Base-by-base conservation (phyloP, 768 basidiomycete species). In the Lactifluus volemus region DNA sequence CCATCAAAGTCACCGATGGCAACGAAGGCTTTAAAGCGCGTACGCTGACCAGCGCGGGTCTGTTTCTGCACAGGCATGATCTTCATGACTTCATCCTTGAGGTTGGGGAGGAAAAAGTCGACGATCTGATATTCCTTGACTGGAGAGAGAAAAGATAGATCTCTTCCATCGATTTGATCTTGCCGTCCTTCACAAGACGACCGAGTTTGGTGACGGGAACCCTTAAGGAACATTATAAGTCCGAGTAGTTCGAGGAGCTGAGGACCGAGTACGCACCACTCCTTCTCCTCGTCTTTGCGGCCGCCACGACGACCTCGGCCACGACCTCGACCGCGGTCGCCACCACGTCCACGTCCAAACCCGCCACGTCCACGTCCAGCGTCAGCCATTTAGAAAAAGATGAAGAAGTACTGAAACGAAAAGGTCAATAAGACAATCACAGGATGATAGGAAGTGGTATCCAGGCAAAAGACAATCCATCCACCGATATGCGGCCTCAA, bases 1-100 rank as follows among this genome's bases (percentile, higher is more conserved):
- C 97, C 96, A 71, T 98, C 94, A 69, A 86, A 92, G 79, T 99
- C 97, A 73, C 97, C 97, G 70, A 99, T 97, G 63, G 97, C 97
- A 70, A 98, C 97, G 78, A 98, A 98, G 30, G 97, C 97, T 80
- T 99, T 98, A 87, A 99, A 99, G 66, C 97, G 90, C 63, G 97
- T 99, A 69, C 97, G 91, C 77, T 99, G 97, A 75, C 97, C 97
- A 69, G 97, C 97, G 72, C 92, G 94, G 63, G 97, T 99, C 77
- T 99, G 97, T 79, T 99, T 99, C 79, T 98, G 97, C 59, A 99
- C 97, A 68, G 97, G 97, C 88, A 94, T 94, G 74, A 99, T 98
- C 76, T 95, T 96, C 97, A 99, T 99, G 67, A 99, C 97, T 75
- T 97, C 94, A 69, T 95, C 97, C 84, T 99, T 99, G 78, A 99